Base-by-base conservation (phyloP, 2,329 filamentous ascomycete genomes). In the Venturiaceae sp. region DNA sequence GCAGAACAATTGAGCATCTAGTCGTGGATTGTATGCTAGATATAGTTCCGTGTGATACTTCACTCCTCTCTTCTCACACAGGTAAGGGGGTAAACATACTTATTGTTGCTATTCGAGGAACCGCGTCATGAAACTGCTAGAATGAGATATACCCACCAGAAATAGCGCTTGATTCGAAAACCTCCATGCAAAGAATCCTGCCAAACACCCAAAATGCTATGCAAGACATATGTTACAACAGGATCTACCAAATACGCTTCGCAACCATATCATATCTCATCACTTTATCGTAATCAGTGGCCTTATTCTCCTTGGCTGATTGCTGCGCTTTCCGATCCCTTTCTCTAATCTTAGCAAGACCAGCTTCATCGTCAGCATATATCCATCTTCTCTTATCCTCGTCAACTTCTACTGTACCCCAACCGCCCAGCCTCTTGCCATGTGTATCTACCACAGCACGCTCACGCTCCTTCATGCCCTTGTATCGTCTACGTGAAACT, bases 261-360 rank as follows among this genome's bases (percentile, higher is more conserved):
- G 90, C 90, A 65, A 91, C 86, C 94, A 97, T 96, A 69, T 91
- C 90, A 75, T 96, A 99, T 66, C 94, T 80, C 65, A 80, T 83
- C 62, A 84, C 90, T 69, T 75, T 83, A 67, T 80, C 87, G 72
- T 83, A 83, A 69, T 82, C 83, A 61, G 67, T 64, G 59, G 66
- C 57, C 30, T 58, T 55, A 41, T 50, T 30, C 37, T 53, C 57
- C 59, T 46, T 57, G 34, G 34, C 47, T 58, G 54, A 79, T 79
- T 56, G 75, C 26, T 79, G 79, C 63, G 81, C 84, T 63, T 83
- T 82, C 61, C 81, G 82, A 62, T 84, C 83, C 55, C 80, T 68
- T 60, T 85, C 83, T 61, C 78, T 78, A 65, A 87, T 68, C 59
- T 77, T 77, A 65, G 78, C 80, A 60, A 89, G 68, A 0, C 84